Evolutionary conservation across 2,329 filamentous ascomycete species (phyloP).

Genomic region (Stachybotrys elegans): DNA sequence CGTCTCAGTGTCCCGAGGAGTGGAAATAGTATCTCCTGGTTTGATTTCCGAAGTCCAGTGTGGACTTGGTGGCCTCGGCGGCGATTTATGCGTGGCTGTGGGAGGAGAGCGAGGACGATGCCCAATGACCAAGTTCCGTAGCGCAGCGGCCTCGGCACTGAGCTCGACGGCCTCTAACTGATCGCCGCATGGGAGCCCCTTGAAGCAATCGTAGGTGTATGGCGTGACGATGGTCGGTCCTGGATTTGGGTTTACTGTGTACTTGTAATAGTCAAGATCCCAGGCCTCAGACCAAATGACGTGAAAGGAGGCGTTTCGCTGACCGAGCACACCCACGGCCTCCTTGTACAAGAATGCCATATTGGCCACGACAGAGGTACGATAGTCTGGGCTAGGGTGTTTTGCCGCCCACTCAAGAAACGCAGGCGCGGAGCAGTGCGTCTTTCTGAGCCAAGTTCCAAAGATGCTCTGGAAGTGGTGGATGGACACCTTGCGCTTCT

Average conservation of each 20-base stretch:
- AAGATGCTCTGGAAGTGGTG: conserved; percentile 55
- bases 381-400: conserved; percentile 53
- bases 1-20: conserved; percentile 36
- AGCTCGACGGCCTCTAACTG: conserved; percentile 37
- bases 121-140: conserved; percentile 22
- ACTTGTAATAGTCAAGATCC: conserved; percentile 27
- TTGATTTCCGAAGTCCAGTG: conserved; percentile 27
- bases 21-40: conserved; percentile 46
- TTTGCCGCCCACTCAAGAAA: conserved; percentile 53
- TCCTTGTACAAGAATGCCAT: conserved; percentile 63
- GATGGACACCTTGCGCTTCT: conserved; percentile 37
- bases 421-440: conserved; percentile 32
- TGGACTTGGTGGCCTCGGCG: too few relatives aligned
- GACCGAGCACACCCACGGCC: conserved; percentile 41
- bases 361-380: conserved; percentile 54
- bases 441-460: conserved; percentile 44
- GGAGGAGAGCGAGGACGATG: conserved; percentile 19
- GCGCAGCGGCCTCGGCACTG: conserved; percentile 17
- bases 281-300: conserved; percentile 50
- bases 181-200: conserved; percentile 53
- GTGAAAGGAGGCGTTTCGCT: conserved; percentile 26
- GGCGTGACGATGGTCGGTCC: conserved; percentile 62
- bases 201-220: conserved; percentile 61
- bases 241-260: conserved; percentile 3
- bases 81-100: too few relatives aligned